Evolutionary conservation across 2,329 filamentous ascomycete genomes (phyloP).

Genomic region (Claviceps capensis): DNA sequence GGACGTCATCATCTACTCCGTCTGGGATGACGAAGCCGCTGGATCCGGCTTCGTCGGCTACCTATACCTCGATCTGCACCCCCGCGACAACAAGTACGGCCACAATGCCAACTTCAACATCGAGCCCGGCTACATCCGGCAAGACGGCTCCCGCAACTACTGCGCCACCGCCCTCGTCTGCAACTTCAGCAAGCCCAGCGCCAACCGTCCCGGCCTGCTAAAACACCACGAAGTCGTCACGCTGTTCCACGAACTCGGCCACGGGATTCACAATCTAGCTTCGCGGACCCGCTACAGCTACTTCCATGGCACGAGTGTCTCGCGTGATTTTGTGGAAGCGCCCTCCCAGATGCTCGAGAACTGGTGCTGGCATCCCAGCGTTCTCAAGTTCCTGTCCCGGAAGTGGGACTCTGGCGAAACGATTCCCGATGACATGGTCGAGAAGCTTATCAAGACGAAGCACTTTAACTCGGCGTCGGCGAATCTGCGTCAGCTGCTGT

Average conservation of each 20-base stretch:
- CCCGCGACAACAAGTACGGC: slow-evolving; percentile 68
- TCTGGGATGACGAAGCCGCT: slow-evolving; percentile 64
- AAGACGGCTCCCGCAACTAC: slow-evolving; percentile 58
- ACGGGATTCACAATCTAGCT: slow-evolving; percentile 58
- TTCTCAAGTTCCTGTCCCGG: slow-evolving; percentile 52
- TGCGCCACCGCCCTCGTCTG: slow-evolving; percentile 70
- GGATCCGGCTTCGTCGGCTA: slow-evolving; percentile 67
- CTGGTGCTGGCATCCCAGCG: slow-evolving; percentile 58
- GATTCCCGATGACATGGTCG: slow-evolving; percentile 62
- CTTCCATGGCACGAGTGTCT: slow-evolving; percentile 54
- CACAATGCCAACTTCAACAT: slow-evolving; percentile 79
- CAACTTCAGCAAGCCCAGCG: slow-evolving; percentile 72
- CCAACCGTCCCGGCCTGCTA: slow-evolving; percentile 62
- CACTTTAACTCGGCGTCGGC: slow-evolving; percentile 70
- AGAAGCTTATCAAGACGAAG: slow-evolving; percentile 62
- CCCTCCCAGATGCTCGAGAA: slow-evolving; percentile 64
- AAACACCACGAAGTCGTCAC: slow-evolving; percentile 77
- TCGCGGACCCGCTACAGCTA: slow-evolving; percentile 48
- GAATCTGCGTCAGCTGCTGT: slow-evolving; percentile 66
- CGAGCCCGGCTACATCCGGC: slow-evolving; percentile 54
- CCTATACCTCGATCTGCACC: slow-evolving; percentile 70
- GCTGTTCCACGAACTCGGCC: slow-evolving; percentile 65
- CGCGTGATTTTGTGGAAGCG: slow-evolving; percentile 58
- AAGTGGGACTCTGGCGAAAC: slow-evolving; percentile 58
- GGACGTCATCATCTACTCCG: slow-evolving; percentile 70